These are phyloP conservation scores for Candida michaelii DNA, from an alignment of 805 yeast species.

Conservation along the genomic window DNA sequence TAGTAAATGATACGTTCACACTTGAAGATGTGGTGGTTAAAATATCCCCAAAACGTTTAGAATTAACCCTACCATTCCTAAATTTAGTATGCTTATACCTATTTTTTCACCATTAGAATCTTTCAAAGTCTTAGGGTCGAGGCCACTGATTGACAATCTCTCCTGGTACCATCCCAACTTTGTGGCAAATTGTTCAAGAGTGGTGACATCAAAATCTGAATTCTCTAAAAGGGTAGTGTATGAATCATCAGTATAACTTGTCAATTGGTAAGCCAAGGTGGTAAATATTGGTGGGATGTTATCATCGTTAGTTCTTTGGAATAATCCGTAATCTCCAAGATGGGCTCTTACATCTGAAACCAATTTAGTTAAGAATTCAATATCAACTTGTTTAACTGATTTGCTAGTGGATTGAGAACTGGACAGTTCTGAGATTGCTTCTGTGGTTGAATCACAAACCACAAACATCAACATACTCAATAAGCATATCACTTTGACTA, in stretches of 20 bases:
- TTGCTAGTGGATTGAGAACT: not conserved
- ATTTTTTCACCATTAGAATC: not conserved
- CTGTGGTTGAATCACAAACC: not conserved
- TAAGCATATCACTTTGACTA: not conserved
- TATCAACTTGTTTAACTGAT: conserved; percentile 15
- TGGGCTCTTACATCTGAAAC: conserved; percentile 33
- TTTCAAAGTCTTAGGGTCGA: conserved; percentile 3
- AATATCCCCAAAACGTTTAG: not conserved
- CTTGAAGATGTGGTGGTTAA: not conserved
- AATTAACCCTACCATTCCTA: not conserved
- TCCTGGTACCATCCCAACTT: conserved; percentile 38
- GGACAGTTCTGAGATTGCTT: not conserved
- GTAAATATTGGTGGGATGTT: conserved; percentile 28
- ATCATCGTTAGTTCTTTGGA: conserved; percentile 24
- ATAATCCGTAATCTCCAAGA: conserved; percentile 26
- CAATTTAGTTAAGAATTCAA: conserved; percentile 35
- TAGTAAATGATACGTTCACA: too few species aligned
- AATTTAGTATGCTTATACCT: not conserved
- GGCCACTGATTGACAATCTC: conserved; percentile 13
- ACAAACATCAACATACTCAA: not conserved
- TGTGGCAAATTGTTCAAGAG: conserved; percentile 32
- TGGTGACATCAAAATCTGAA: conserved; percentile 21
- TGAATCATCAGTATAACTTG: conserved; percentile 35
- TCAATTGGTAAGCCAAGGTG: conserved; percentile 27
- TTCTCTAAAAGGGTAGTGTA: conserved; percentile 37